Evolutionary conservation across 2,329 filamentous ascomycete genomes (phyloP).

Genomic region (Endoconidiophora laricicola): DNA sequence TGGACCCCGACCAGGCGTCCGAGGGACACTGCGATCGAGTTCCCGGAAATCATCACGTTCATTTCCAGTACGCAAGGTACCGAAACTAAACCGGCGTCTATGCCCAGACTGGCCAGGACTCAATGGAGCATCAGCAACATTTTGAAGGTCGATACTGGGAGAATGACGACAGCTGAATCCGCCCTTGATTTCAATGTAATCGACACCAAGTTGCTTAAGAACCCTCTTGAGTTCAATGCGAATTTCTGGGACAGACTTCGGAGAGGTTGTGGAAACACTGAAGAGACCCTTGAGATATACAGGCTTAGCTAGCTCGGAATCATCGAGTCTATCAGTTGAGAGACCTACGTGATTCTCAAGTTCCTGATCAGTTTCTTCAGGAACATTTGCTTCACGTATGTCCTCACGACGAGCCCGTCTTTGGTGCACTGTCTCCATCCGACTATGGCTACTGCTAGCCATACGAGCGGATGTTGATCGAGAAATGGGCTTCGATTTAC

Average conservation of each 20-base stretch:
- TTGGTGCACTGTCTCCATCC: constrained; percentile 82
- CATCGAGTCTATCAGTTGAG: constrained; percentile 44
- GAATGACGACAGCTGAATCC: constrained; percentile 80
- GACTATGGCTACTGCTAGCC: constrained; percentile 76
- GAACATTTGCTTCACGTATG: constrained; percentile 57
- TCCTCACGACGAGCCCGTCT: constrained; percentile 55
- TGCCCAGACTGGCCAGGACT: constrained; percentile 40
- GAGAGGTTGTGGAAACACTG: constrained; percentile 91
- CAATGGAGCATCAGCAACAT: constrained; percentile 47
- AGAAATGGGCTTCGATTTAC: constrained; percentile 33
- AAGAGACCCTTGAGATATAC: constrained; percentile 94
- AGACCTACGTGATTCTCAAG: constrained; percentile 38
- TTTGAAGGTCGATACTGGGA: constrained; percentile 77
- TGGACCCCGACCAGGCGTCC: constrained; percentile 26
- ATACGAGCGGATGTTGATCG: constrained; percentile 54
- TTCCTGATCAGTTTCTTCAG: constrained; percentile 74
- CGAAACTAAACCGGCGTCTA: constrained; percentile 69
- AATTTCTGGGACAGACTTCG: constrained; percentile 73
- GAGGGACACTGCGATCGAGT: constrained; percentile 25
- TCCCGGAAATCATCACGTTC: constrained; percentile 59
- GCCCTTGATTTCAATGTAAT: constrained; percentile 80
- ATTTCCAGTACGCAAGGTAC: constrained; percentile 43
- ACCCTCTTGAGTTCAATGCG: constrained; percentile 82
- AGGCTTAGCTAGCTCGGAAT: constrained; percentile 72
- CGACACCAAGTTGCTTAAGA: constrained; percentile 71